Conservation (phyloP, 495 filamentous ascomycete genomes). For the Trichoderma asperelloides region DNA sequence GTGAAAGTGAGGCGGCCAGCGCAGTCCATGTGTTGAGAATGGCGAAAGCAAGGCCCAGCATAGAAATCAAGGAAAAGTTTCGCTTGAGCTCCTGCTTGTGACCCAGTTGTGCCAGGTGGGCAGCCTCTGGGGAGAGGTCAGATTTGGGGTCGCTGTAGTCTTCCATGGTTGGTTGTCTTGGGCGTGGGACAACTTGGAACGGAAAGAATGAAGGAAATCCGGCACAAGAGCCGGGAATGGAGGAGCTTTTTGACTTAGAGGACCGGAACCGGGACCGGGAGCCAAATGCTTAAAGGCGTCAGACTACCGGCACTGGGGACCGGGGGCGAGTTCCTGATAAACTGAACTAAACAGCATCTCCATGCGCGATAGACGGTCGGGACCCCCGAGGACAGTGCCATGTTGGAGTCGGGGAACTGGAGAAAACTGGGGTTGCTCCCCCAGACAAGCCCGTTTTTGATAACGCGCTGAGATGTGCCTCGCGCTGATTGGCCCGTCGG, state of each 20-base stretch:
- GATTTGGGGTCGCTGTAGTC: not conserved
- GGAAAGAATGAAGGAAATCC: not conserved
- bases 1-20: constrained; percentile 42
- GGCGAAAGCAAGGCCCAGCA: constrained; percentile 52
- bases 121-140: constrained; percentile 30
- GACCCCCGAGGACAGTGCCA: not conserved
- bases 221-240: not conserved
- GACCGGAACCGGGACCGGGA: not conserved
- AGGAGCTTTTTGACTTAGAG: not conserved
- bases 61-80: constrained; percentile 47
- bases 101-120: constrained; percentile 47
- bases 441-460: constrained; percentile 7
- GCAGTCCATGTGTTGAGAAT: constrained; percentile 55
- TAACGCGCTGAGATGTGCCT: not conserved
- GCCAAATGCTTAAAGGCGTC: not conserved
- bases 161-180: not conserved
- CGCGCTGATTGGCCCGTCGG: not conserved
- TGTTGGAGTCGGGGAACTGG: constrained; percentile 2
- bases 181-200: not conserved
- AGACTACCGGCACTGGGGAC: not conserved
- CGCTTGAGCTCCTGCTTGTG: constrained; percentile 53
- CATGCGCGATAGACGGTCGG: not conserved
- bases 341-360: not conserved
- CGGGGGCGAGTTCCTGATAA: not conserved
- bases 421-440: not conserved